Evolutionary conservation across 2,329 filamentous ascomycete genomes (phyloP).

Genomic region (Triangularia setosa): DNA sequence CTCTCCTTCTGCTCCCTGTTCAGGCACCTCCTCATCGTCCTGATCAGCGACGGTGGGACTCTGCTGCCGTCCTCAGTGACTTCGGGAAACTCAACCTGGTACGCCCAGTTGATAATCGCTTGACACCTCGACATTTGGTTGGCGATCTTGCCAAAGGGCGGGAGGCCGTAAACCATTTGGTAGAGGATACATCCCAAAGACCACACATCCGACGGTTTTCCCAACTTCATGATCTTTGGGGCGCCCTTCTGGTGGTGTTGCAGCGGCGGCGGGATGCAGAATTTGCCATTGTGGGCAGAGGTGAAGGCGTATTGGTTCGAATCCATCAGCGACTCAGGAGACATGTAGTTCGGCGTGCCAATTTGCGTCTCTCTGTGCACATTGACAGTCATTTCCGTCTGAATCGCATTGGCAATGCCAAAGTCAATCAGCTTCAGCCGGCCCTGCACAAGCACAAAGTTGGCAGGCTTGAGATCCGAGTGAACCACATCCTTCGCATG

Average conservation of each 20-base stretch:
- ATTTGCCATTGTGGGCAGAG: conserved; percentile 38
- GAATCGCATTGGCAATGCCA: conserved; percentile 95
- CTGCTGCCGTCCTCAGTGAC: conserved; percentile 57
- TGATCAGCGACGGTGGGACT: conserved; percentile 56
- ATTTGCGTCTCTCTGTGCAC: conserved; percentile 94
- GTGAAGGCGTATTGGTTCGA: conserved; percentile 55
- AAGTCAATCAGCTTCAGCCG: conserved; percentile 96
- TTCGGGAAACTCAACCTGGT: conserved; percentile 68
- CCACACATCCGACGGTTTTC: conserved; percentile 95
- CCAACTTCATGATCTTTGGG: conserved; percentile 86
- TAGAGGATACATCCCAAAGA: conserved; percentile 94
- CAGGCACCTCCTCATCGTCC: conserved; percentile 61
- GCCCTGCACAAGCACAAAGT: conserved; percentile 90
- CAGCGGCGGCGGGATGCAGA: conserved; percentile 34
- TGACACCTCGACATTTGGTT: conserved; percentile 84
- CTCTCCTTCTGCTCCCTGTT: conserved; percentile 59
- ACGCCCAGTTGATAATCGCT: conserved; percentile 76
- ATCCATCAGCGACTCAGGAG: conserved; percentile 87
- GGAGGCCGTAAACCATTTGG: conserved; percentile 97
- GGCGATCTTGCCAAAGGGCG: conserved; percentile 87
- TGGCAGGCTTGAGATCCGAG: conserved; percentile 93
- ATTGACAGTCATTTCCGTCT: conserved; percentile 92
- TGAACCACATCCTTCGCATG: conserved; percentile 92
- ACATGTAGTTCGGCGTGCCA: conserved; percentile 98
- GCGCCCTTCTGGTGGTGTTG: conserved; percentile 34